Base-by-base conservation (phyloP, 768 basidiomycete species). In the Lenzites betulinus region DNA sequence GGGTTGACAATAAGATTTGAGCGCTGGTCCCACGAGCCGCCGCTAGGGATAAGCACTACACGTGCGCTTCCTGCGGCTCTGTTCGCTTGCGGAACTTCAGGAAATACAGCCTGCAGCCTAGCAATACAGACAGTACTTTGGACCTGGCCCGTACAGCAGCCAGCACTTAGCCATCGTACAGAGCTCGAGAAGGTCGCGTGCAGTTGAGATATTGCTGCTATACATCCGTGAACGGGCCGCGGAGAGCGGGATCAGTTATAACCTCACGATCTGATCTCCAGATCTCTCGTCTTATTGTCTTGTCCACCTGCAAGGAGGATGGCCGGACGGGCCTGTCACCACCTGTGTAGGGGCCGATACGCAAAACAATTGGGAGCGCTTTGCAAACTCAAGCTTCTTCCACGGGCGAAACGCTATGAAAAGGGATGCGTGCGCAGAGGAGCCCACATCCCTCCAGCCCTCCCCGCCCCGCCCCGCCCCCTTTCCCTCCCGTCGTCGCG, bases 261-360 rank as follows among this genome's bases (percentile, higher is more conserved):
- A 50, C 35, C 54, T 53, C 53, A 47, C 48, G 53, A 58, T 62
- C 64, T 47, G 66, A 62, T 64, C 57, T 33, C 36, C 15, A 51
- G 63, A 62, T 64, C 63, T 49, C 49, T 43, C 52, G 49, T 55
- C 63, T 59, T 67, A 67, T 67, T 67, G 66, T 67, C 49, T 60
- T 67, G 46, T 51, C 23, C 51, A 54, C 46, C 44, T 41, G 33
- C 28, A 30, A 48, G 16, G 55, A 49, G 59, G 62, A 44, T 60
- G 54, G 30, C 51, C 51, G 22, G 61, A 44, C 44, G 30, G 51
- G n/a, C 44, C 51, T 62, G 28, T 43, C 23, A 48, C 18, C 36
- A 38, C 54, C 44, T 42, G 42, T 20, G 54, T 49, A 58, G 43
- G n/a, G 52, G 41, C 61, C 61, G 56, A 44, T 18, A 16, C 28